These are phyloP conservation scores for Penicillium sp. DNA, from an alignment of 2,329 filamentous ascomycete genomes.

Conservation along the genomic window DNA sequence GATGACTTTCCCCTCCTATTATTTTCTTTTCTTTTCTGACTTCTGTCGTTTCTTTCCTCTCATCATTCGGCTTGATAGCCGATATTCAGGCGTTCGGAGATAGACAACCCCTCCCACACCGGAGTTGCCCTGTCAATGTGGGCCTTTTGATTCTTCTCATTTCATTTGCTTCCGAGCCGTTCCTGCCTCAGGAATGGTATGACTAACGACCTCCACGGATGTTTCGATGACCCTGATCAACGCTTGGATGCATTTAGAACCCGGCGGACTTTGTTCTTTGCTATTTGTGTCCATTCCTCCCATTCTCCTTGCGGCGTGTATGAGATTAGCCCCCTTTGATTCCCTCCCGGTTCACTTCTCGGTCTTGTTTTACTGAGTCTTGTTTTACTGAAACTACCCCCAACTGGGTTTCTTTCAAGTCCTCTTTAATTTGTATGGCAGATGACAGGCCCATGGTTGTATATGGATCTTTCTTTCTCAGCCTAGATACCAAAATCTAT, in stretches of 20 bases:
- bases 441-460: conserved; percentile 6
- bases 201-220: conserved; percentile 27
- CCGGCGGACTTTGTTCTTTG: conserved; percentile 10
- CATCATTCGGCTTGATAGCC: conserved; percentile 8
- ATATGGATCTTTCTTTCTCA: conserved; percentile 15
- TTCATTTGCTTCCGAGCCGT: conserved; percentile 9
- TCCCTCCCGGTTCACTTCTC: conserved; percentile 29
- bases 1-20: not conserved
- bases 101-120: conserved; percentile 13
- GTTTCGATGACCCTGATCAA: conserved; percentile 24
- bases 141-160: not conserved
- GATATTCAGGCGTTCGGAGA: conserved; percentile 18
- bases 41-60: conserved; percentile 3
- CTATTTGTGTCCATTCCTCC: conserved; percentile 7
- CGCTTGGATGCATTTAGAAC: conserved; percentile 29
- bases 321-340: conserved; percentile 16
- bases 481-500: not conserved
- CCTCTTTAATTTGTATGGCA: conserved; percentile 3
- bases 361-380: conserved; percentile 39
- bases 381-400: conserved; percentile 43
- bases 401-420: conserved; percentile 12
- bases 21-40: not conserved
- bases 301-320: conserved; percentile 12
- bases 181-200: conserved; percentile 9
- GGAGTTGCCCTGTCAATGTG: conserved; percentile 6